These are phyloP conservation scores for Apophysomyces trapeziformis DNA, from an alignment of 371 early-diverging fungal genomes.

Conservation along the genomic window DNA sequence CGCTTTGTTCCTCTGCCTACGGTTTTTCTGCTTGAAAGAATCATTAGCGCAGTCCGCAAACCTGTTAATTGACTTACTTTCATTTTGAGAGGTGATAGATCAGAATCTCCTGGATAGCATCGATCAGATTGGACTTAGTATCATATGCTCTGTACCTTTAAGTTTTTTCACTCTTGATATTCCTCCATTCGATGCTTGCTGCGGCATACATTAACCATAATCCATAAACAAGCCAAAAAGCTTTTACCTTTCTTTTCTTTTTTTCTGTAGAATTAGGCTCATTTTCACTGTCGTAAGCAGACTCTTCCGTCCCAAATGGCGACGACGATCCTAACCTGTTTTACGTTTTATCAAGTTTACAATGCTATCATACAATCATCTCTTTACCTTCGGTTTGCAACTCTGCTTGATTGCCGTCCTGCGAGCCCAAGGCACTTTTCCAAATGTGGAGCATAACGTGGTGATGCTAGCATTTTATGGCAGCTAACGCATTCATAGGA, in stretches of 20 bases:
- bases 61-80: not conserved
- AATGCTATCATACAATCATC: not conserved
- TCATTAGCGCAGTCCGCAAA: not conserved
- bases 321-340: slow-evolving; percentile 17
- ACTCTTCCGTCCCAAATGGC: slow-evolving; percentile 11
- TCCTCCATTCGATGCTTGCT: slow-evolving; percentile 6
- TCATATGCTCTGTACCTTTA: not conserved
- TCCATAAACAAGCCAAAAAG: not conserved
- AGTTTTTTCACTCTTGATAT: not conserved
- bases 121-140: not conserved
- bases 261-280: not conserved
- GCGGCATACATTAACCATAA: not conserved
- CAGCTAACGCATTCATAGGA: slow-evolving; percentile 82
- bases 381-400: slow-evolving; percentile 61
- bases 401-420: slow-evolving; percentile 70
- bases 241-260: not conserved
- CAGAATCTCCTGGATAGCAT: not conserved
- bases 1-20: not conserved
- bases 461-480: slow-evolving; percentile 71
- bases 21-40: not conserved
- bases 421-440: slow-evolving; percentile 90
- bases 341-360: not conserved
- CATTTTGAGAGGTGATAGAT: not conserved
- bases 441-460: slow-evolving; percentile 85
- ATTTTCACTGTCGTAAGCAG: not conserved